phyloP scores from a whole-genome alignment of 2,329 filamentous ascomycete species.

The Fusarium torulosum region DNA sequence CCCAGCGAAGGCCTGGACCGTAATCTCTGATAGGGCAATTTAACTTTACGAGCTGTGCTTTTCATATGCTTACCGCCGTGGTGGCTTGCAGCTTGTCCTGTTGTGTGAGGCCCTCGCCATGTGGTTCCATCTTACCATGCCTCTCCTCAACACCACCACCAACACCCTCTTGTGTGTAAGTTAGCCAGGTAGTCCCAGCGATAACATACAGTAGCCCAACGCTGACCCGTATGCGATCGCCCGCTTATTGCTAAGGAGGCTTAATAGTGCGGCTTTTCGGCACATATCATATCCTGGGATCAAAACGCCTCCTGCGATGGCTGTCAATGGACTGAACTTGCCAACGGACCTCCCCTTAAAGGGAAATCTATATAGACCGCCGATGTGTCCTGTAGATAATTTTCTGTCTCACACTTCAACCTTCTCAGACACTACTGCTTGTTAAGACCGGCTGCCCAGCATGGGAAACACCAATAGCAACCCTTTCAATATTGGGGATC shows the following conservation, averaged over 20 bases:
- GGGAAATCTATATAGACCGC: conserved; percentile 36
- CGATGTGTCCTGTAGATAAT: conserved; percentile 10
- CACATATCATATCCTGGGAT: conserved; percentile 18
- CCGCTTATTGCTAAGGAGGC: conserved; percentile 17
- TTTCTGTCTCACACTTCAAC: conserved; percentile 1
- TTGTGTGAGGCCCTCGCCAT: conserved; percentile 29
- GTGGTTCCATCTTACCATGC: conserved; percentile 23
- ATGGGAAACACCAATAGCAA: conserved; percentile 43
- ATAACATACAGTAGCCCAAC: conserved; percentile 12
- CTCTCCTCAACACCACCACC: conserved; percentile 17
- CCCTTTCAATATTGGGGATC: conserved; percentile 27
- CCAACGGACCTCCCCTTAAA: conserved; percentile 1
- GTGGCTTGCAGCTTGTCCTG: conserved; percentile 35
- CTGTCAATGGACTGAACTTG: conserved; percentile 15
- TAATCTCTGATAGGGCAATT: conserved; percentile 18
- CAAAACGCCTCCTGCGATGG: conserved; percentile 13
- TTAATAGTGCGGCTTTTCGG: conserved; percentile 32
- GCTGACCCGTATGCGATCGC: conserved; percentile 13
- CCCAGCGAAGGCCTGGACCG: not conserved
- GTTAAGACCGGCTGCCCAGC: conserved; percentile 7
- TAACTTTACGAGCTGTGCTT: conserved; percentile 5
- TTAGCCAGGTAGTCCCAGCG: conserved; percentile 10
- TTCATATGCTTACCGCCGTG: conserved; percentile 33
- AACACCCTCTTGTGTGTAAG: conserved; percentile 13
- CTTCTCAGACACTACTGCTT: conserved; percentile 8